These are phyloP conservation scores for Cunninghamia lanceolata DNA, from an alignment of 75 land plant species.

Conservation along the genomic window DNA sequence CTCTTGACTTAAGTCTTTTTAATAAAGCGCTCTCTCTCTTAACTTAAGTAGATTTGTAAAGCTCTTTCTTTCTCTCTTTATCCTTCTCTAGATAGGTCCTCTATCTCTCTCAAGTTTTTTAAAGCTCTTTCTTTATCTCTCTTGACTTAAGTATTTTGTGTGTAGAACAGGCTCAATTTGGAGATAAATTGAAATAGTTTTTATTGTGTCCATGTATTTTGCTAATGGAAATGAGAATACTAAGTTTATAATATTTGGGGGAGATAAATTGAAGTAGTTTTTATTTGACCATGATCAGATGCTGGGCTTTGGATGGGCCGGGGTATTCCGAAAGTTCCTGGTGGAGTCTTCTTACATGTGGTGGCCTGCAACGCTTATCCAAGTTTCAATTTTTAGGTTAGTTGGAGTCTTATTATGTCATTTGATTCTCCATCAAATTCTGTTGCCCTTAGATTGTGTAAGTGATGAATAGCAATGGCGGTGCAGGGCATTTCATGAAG, in stretches of 20 bases:
- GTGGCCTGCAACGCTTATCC: slow-evolving; percentile 75
- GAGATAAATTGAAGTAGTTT: not conserved
- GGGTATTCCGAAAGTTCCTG: slow-evolving; percentile 43
- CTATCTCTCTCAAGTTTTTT: too few species aligned
- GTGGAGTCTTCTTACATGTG: slow-evolving; percentile 82
- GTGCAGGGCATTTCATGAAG: slow-evolving; percentile 50
- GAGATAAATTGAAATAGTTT: too few species aligned
- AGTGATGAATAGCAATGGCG: not conserved
- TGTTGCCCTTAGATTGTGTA: not conserved
- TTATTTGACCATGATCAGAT: slow-evolving; percentile 25
- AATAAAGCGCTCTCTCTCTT: too few species aligned
- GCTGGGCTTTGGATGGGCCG: slow-evolving; percentile 86
- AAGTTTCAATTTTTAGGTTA: slow-evolving; percentile 63
- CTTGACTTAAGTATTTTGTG: too few species aligned
- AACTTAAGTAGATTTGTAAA: too few species aligned
- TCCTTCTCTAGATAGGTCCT: too few species aligned
- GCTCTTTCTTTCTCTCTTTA: too few species aligned
- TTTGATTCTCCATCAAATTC: not conserved
- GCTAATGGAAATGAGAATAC: too few species aligned
- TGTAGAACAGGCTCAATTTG: too few species aligned
- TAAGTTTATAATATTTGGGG: not conserved
- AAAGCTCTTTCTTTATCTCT: too few species aligned
- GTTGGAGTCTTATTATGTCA: not conserved
- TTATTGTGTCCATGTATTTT: too few species aligned
- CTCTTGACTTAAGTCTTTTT: too few species aligned